Base-by-base conservation (phyloP, 768 basidiomycete species). In the Termitomyces bulborhizus region DNA sequence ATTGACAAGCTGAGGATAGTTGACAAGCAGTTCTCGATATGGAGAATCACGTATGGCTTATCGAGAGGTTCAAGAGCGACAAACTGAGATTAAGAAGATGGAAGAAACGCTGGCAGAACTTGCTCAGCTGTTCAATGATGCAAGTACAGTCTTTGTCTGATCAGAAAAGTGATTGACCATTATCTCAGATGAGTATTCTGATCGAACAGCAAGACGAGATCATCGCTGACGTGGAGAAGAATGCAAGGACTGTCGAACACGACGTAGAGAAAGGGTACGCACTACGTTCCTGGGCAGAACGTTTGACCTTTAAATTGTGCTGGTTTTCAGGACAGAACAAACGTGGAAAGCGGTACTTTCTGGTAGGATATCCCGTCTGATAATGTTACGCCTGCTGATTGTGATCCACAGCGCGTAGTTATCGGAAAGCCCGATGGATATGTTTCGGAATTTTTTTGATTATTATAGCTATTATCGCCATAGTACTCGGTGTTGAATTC, bases 21-120 rank as follows among this genome's bases (percentile, higher is more conserved):
- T 94, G 43, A 79, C 86, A 41, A 76, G 76, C 29, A 89, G 90
- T n/a, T 84, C 81, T 49, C 82, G 84, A n/a, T 92, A 91, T 68
- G 90, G 85, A 32, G 88, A 91, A 60, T 85, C 91, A 15, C 77
- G 91, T 46, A 79, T 81, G 43, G 93, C 90, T 0, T 92, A 87
- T 68, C 79, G 83, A 48, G 94, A 97, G 70, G 93, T 94, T 0
- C 94, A 95, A 66, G 84, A 88, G 55, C 81, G 94, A 36, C 92
- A 95, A 66, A 79, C 86, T 63, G 93, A 97, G 57, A 81, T 98
- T 61, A 79, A 80, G 60, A 83, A 81, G 67, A 92, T 96, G 66
- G 93, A 96, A 68, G 77, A 81, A 62, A 97, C 93, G 3, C 71
- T 96, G 46, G 86, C 81, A n/a, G 92, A 96, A 68, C 77, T 98